Conservation (phyloP, 495 filamentous ascomycete genomes). For the Neurospora cerealis region DNA sequence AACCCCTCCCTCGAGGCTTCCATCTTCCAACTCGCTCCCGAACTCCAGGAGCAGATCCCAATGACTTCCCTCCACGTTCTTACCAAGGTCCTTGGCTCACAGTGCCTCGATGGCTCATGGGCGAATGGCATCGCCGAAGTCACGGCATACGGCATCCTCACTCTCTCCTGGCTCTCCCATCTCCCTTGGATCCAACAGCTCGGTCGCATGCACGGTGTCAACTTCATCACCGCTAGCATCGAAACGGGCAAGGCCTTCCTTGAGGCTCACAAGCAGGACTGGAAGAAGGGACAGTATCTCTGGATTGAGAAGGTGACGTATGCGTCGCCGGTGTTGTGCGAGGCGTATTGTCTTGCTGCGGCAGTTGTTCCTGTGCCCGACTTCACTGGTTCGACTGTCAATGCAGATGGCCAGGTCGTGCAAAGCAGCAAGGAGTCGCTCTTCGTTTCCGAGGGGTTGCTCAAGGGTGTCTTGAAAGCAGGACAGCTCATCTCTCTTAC, state of each 20-base stretch:
- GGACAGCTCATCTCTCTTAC: background rate
- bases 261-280: background rate
- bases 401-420: background rate
- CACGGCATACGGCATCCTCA: background rate
- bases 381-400: background rate
- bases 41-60: background rate
- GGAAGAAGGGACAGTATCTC: background rate
- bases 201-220: background rate
- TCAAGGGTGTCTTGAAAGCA: background rate
- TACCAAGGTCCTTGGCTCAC: background rate
- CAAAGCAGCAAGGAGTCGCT: background rate
- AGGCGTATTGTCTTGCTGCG: background rate
- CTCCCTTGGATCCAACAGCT: background rate
- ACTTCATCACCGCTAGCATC: background rate
- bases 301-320: background rate
- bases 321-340: background rate
- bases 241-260: background rate
- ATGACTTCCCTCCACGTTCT: background rate
- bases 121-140: background rate
- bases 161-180: background rate
- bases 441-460: background rate
- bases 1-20: background rate
- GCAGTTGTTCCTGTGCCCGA: background rate
- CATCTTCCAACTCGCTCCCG: background rate
- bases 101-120: background rate